Conservation (phyloP, 371 early-diverging fungal genomes). For the Mucor saturninus region DNA sequence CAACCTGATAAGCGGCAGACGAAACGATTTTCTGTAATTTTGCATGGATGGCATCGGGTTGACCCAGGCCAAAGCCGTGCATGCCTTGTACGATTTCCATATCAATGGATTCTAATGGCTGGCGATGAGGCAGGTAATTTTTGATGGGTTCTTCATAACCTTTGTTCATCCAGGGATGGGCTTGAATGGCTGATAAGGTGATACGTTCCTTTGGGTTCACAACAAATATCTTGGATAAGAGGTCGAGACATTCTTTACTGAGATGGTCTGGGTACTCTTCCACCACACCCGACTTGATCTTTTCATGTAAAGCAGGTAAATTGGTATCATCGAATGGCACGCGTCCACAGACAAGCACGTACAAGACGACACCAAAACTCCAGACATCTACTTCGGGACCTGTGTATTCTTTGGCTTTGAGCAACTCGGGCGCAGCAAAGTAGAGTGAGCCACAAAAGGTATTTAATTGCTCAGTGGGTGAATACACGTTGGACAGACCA, state of each 20-base stretch:
- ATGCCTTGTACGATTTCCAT: constrained; percentile 47
- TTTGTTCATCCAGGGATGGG: constrained; percentile 77
- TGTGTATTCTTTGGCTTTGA: constrained; percentile 79
- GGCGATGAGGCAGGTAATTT: constrained; percentile 43
- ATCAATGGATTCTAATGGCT: constrained; percentile 40
- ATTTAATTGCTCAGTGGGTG: constrained; percentile 61
- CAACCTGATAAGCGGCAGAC: constrained; percentile 36
- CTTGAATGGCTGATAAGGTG: constrained; percentile 59
- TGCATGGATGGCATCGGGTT: constrained; percentile 32
- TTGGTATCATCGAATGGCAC: constrained; percentile 88
- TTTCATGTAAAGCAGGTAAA: constrained; percentile 65
- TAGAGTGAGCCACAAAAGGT: constrained; percentile 89
- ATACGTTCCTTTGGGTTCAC: constrained; percentile 65
- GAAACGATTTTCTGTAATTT: constrained; percentile 37
- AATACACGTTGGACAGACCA: constrained; percentile 87
- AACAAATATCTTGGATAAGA: constrained; percentile 71
- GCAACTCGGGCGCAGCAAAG: constrained; percentile 87
- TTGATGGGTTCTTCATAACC: constrained; percentile 55
- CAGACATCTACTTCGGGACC: constrained; percentile 95
- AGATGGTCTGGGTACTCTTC: constrained; percentile 48
- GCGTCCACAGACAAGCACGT: constrained; percentile 81
- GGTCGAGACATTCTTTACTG: constrained; percentile 65
- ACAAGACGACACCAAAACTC: constrained; percentile 90
- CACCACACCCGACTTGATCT: constrained; percentile 63
- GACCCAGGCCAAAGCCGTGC: constrained; percentile 54